Percentiles rank a stretch among this genome's conserved stretches.
Conservation (phyloP, 1,284 basidiomycete genomes). For the Fomitiporia mediterranea region DNA sequence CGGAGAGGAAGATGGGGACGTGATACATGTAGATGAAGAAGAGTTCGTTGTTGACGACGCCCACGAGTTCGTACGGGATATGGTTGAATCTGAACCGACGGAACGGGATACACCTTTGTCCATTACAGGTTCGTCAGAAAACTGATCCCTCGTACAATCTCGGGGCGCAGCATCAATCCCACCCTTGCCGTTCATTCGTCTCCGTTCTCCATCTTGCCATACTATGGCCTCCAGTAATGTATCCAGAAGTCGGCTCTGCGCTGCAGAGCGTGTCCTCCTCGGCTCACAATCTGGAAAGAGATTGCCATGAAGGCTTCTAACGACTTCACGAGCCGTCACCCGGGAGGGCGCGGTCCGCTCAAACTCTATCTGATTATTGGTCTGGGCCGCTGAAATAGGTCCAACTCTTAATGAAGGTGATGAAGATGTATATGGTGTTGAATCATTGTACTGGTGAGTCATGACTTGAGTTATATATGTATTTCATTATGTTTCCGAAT, state of each 20-base stretch:
- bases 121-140: constrained; percentile 28
- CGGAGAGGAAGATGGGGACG: constrained; percentile 36
- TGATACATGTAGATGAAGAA: constrained; percentile 31
- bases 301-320: constrained; percentile 53
- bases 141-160: background rate
- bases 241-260: constrained; percentile 42
- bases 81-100: constrained; percentile 31
- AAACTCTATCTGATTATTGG: background rate
- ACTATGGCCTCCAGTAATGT: constrained; percentile 42
- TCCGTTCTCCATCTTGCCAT: constrained; percentile 34
- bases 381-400: background rate
- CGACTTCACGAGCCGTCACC: constrained; percentile 48
- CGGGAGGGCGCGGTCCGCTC: background rate
- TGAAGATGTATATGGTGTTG: background rate
- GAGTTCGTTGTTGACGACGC: constrained; percentile 47
- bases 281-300: constrained; percentile 48
- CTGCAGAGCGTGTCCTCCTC: constrained; percentile 25
- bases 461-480: background rate
- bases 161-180: background rate
- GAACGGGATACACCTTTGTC: constrained; percentile 29
- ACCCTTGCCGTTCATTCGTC: constrained; percentile 33
- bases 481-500: background rate
- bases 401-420: background rate
- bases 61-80: constrained; percentile 50
- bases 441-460: background rate